Conservation (phyloP, 306 rosid species). For the Lablab purpureus region DNA sequence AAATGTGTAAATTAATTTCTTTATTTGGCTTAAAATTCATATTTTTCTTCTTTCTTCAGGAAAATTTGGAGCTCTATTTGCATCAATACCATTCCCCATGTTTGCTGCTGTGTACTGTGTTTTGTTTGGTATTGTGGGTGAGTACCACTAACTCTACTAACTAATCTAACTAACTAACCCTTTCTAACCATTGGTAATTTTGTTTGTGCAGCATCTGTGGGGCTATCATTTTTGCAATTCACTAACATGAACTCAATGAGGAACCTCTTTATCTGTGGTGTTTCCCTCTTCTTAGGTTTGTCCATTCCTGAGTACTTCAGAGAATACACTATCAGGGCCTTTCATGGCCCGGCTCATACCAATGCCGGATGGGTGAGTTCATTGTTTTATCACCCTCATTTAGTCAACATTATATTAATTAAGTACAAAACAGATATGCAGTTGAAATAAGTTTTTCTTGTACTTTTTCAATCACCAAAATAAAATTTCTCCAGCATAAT, state of each 20-base stretch:
- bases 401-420: neutral
- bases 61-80: slow-evolving; percentile 93
- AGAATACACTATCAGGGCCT: slow-evolving; percentile 73
- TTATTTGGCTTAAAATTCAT: neutral
- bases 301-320: slow-evolving; percentile 90
- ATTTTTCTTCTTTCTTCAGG: slow-evolving; percentile 59
- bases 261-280: slow-evolving; percentile 87
- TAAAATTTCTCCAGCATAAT: neutral
- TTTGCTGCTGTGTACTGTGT: slow-evolving; percentile 94
- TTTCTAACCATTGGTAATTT: slow-evolving; percentile 26
- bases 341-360: slow-evolving; percentile 90
- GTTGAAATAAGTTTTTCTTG: neutral
- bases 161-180: neutral
- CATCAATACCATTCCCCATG: slow-evolving; percentile 93
- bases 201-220: slow-evolving; percentile 81
- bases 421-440: neutral
- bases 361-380: slow-evolving; percentile 95
- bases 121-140: slow-evolving; percentile 93
- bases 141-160: slow-evolving; percentile 18
- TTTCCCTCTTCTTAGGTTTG: slow-evolving; percentile 85
- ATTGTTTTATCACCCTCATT: neutral
- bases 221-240: slow-evolving; percentile 95
- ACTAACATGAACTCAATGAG: slow-evolving; percentile 99
- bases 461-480: neutral
- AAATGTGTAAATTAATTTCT: slow-evolving; percentile 13